phyloP scores from a whole-genome alignment of 768 basidiomycete genomes.

The Boletus pseudopeckii region DNA sequence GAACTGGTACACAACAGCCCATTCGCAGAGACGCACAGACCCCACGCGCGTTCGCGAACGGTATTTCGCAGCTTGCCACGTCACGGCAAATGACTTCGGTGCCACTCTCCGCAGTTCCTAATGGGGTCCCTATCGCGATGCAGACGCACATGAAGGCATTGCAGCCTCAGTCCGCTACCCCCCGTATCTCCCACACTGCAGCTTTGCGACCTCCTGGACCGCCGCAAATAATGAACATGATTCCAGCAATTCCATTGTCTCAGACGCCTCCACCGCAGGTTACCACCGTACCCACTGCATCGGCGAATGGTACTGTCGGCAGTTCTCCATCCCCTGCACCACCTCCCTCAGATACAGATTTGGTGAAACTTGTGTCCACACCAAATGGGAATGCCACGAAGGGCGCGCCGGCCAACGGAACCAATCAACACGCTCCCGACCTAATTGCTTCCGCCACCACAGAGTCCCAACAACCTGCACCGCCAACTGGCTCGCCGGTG shows the following conservation, averaged over 20 bases:
- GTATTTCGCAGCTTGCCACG: conserved; percentile 23
- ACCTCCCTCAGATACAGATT: conserved; percentile 44
- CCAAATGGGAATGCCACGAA: conserved; percentile 25
- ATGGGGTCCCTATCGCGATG: conserved; percentile 56
- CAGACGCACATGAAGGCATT: conserved; percentile 61
- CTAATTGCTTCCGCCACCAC: conserved; percentile 2
- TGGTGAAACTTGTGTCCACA: conserved; percentile 14
- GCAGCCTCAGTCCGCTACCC: conserved; percentile 46
- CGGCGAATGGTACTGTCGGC: conserved; percentile 36
- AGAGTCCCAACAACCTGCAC: conserved; percentile 24
- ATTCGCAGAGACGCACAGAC: conserved; percentile 27
- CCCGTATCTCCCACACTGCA: conserved; percentile 54
- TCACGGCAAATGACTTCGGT: conserved; percentile 21
- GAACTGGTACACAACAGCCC: conserved; percentile 31
- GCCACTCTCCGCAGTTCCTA: conserved; percentile 30
- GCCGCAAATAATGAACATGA: conserved; percentile 35
- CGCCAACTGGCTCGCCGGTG: conserved; percentile 35
- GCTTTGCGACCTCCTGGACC: conserved; percentile 32
- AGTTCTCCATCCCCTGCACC: conserved; percentile 33
- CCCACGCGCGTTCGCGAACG: conserved; percentile 22
- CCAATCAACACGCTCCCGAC: conserved; percentile 24
- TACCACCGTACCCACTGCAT: conserved; percentile 19
- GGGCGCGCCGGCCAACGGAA: conserved; percentile 30
- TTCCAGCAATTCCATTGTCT: conserved; percentile 28
- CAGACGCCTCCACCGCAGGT: conserved; percentile 36